Percentiles rank a stretch among this genome's conserved stretches.
Conservation (phyloP, 1,139 yeast species). For the Magnusiomyces paraingens region DNA sequence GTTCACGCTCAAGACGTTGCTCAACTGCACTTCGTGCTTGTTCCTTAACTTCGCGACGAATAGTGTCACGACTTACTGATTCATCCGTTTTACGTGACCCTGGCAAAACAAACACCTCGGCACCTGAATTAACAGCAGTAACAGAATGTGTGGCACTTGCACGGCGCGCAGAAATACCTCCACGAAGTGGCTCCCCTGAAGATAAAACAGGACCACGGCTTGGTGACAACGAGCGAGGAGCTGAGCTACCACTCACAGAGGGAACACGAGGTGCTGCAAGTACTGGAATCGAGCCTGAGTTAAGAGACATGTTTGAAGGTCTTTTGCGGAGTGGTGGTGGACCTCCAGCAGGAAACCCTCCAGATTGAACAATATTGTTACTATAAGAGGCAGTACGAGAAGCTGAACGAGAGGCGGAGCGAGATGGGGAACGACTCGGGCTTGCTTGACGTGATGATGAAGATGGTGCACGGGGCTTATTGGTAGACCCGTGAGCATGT, state of each 20-base stretch:
- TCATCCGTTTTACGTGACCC: conserved; percentile 6
- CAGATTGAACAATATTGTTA: conserved; percentile 6
- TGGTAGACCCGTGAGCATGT: conserved; percentile 11
- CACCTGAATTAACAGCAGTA: background rate
- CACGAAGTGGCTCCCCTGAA: background rate
- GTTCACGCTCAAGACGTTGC: conserved; percentile 26
- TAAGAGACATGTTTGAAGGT: background rate
- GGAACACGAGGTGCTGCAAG: background rate
- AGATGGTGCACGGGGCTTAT: conserved; percentile 4
- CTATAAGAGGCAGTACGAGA: conserved; percentile 5
- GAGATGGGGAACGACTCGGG: conserved; percentile 5
- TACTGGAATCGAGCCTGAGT: background rate
- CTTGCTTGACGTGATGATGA: conserved; percentile 14
- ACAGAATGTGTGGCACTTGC: background rate
- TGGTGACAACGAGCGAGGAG: background rate
- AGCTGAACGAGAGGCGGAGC: conserved; percentile 1
- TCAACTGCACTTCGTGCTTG: conserved; percentile 29
- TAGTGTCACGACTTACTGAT: conserved; percentile 13
- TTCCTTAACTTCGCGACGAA: conserved; percentile 22
- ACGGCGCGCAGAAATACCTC: background rate
- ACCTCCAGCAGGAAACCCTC: background rate
- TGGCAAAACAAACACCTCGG: conserved; percentile 8
- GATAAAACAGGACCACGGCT: background rate
- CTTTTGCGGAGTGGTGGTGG: background rate
- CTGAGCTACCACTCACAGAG: background rate